Evolutionary conservation across 495 filamentous ascomycete genomes (phyloP).

Genomic region (Penicillium herquei): DNA sequence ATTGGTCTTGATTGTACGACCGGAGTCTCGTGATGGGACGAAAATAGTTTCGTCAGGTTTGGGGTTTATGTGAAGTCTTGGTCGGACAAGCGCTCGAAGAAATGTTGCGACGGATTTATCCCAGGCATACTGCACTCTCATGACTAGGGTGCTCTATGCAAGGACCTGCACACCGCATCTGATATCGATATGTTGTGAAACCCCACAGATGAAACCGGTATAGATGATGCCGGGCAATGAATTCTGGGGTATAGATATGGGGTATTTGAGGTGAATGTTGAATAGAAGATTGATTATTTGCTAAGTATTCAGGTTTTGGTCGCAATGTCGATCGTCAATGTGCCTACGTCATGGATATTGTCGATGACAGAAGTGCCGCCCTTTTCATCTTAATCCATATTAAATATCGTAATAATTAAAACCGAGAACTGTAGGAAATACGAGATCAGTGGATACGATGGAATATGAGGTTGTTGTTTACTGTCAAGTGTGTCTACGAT

Average conservation of each 20-base stretch:
- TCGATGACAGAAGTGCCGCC: no score
- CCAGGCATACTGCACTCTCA: slow-evolving; percentile 14
- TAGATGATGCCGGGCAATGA: no score
- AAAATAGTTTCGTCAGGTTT: slow-evolving; percentile 34
- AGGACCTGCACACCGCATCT: not conserved
- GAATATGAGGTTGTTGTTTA: no score
- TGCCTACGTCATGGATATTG: not conserved
- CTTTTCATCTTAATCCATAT: no score
- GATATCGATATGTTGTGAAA: not conserved
- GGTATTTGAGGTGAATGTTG: not conserved
- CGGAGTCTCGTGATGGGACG: slow-evolving; percentile 39
- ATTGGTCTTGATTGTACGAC: slow-evolving; percentile 43
- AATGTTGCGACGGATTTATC: slow-evolving; percentile 17
- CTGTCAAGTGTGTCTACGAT: no score
- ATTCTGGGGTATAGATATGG: not conserved
- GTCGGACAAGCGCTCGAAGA: slow-evolving; percentile 19
- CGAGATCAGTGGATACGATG: no score
- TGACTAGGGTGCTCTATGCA: slow-evolving; percentile 2
- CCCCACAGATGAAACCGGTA: not conserved
- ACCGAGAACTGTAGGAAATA: no score
- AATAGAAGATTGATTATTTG: not conserved
- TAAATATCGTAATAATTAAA: no score
- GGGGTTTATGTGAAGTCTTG: slow-evolving; percentile 18
- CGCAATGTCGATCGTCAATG: not conserved
- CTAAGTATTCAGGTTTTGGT: not conserved